phyloP scores from a whole-genome alignment of 306 rosid genomes.

The Prunus davidiana region DNA sequence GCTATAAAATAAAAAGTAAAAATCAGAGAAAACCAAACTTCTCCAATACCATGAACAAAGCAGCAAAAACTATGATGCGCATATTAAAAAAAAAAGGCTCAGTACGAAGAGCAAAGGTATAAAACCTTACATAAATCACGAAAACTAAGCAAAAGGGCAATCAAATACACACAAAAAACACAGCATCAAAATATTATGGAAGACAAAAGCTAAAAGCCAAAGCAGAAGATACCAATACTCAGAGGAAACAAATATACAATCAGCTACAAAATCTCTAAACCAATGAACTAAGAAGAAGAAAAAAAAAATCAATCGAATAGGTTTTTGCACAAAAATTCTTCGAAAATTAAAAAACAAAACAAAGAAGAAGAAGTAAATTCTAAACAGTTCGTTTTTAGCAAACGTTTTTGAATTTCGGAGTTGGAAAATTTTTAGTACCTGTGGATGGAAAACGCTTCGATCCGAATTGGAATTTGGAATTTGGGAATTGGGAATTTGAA shows the following conservation, averaged over 20 bases:
- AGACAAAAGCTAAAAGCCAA: background rate
- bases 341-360: background rate
- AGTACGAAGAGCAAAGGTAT: background rate
- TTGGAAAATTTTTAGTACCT: background rate
- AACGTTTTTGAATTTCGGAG: background rate
- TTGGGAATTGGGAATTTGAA: conserved; percentile 13
- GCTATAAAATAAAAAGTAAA: background rate
- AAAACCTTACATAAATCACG: background rate
- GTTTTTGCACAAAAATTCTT: background rate
- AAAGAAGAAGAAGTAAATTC: background rate
- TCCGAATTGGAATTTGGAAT: conserved; percentile 14
- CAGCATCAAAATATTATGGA: background rate
- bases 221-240: background rate
- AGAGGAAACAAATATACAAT: background rate
- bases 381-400: conserved; percentile 6
- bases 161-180: background rate
- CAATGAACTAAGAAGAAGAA: background rate
- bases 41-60: background rate
- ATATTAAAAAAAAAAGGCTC: background rate
- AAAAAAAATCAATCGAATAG: background rate
- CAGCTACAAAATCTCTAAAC: background rate
- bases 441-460: conserved; percentile 17
- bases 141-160: background rate
- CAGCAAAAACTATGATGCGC: background rate
- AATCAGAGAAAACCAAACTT: background rate